Conservation (phyloP, 768 basidiomycete species). For the Hygrocybe coccinea region DNA sequence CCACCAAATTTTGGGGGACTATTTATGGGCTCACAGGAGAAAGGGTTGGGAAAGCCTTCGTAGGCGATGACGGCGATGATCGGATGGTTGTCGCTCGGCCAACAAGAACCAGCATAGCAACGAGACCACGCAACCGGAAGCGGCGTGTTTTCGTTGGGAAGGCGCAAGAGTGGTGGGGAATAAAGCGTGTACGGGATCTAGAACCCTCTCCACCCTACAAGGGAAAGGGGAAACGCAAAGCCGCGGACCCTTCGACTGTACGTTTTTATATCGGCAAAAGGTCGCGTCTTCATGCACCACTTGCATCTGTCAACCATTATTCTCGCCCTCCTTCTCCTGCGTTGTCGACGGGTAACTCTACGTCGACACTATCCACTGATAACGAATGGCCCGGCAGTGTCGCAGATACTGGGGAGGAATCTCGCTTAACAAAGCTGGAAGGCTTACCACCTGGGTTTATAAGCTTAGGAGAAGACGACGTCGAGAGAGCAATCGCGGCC, state of each 20-base stretch:
- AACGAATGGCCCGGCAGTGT: not conserved
- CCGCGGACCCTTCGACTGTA: not conserved
- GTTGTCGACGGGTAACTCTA: not conserved
- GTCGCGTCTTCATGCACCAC: not conserved
- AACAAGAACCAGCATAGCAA: not conserved
- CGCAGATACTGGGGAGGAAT: not conserved
- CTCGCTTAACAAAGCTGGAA: not conserved
- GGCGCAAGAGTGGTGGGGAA: slow-evolving; percentile 3
- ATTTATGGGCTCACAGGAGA: slow-evolving; percentile 4
- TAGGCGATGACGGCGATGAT: not conserved
- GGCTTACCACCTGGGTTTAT: not conserved
- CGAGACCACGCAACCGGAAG: not conserved
- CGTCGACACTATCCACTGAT: not conserved
- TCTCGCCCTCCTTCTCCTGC: not conserved
- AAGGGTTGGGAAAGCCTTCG: not conserved
- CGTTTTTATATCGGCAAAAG: slow-evolving; percentile 5
- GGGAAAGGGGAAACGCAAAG: not conserved
- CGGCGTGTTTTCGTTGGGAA: slow-evolving; percentile 1
- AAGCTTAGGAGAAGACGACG: not conserved
- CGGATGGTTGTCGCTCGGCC: not conserved
- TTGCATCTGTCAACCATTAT: not conserved
- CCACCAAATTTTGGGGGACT: slow-evolving; percentile 4
- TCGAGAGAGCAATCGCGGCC: not conserved
- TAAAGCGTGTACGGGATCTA: not conserved
- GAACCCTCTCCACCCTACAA: not conserved